Evolutionary conservation across 2,329 filamentous ascomycete species (phyloP).

Genomic region (Fusarium pseudoanthophilum): DNA sequence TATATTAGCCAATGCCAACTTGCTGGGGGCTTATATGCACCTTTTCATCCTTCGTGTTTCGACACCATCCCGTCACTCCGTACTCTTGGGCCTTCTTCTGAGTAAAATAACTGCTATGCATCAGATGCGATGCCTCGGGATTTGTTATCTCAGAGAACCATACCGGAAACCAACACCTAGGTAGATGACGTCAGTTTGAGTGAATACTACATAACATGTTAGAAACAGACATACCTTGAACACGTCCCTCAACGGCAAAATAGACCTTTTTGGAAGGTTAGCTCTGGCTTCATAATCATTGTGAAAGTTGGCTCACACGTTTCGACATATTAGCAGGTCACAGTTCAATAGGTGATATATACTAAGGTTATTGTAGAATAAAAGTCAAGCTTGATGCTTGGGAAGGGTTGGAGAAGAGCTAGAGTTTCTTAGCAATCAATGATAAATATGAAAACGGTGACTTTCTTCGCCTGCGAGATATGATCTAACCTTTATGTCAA

Average conservation of each 20-base stretch:
- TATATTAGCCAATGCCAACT: background rate
- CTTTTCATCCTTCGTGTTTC: constrained; percentile 67
- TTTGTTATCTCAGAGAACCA: background rate
- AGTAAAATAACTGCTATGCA: constrained; percentile 61
- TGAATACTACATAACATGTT: background rate
- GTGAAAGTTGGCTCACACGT: constrained; percentile 45
- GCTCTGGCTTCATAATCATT: background rate
- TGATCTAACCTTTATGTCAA: constrained; percentile 19
- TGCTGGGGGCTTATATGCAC: constrained; percentile 45
- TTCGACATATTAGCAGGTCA: constrained; percentile 45
- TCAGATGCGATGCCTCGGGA: constrained; percentile 9
- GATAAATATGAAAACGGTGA: background rate
- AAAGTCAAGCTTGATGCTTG: background rate
- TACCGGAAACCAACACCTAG: constrained; percentile 68
- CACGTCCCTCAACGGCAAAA: constrained; percentile 73
- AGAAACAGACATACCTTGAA: constrained; percentile 68
- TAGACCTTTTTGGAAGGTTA: constrained; percentile 59
- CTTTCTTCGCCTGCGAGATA: background rate
- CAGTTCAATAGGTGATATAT: background rate
- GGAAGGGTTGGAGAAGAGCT: background rate
- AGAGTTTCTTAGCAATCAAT: background rate
- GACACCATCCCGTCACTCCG: constrained; percentile 69
- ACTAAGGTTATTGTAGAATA: background rate
- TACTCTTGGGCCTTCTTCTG: constrained; percentile 61
- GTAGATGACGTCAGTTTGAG: constrained; percentile 43